Percentiles rank a stretch among this genome's conserved stretches.
Evolutionary conservation across 345 rosid genomes (phyloP).

Genomic region (Schrenkiella parvula): DNA sequence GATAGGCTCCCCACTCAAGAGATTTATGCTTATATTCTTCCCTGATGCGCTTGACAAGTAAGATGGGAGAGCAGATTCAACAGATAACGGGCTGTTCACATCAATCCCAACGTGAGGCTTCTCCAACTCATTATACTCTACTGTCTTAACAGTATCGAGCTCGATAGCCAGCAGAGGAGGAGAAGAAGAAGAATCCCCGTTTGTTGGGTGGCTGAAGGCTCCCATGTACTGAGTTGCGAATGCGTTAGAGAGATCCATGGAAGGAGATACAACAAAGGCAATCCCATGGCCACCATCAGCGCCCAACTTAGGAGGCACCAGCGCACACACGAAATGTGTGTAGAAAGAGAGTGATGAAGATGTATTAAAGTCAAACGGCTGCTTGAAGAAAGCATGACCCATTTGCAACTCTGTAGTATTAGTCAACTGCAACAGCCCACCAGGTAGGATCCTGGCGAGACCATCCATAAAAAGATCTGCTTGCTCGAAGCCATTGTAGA

Average conservation of each 20-base stretch:
- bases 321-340: conserved; percentile 39
- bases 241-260: conserved; percentile 17
- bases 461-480: conserved; percentile 32
- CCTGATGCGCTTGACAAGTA: not conserved
- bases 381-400: conserved; percentile 46
- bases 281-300: conserved; percentile 39
- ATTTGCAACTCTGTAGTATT: conserved; percentile 24
- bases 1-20: conserved; percentile 12
- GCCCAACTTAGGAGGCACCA: conserved; percentile 21
- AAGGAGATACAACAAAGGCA: conserved; percentile 29
- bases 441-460: conserved; percentile 28
- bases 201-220: conserved; percentile 30
- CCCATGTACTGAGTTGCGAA: conserved; percentile 29
- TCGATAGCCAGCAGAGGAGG: conserved; percentile 53
- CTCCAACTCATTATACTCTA: conserved; percentile 25
- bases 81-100: conserved; percentile 1
- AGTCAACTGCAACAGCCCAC: conserved; percentile 49
- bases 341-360: conserved; percentile 28
- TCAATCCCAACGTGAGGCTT: conserved; percentile 45
- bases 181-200: conserved; percentile 16
- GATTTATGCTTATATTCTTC: conserved; percentile 15
- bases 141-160: conserved; percentile 41
- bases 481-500: conserved; percentile 39
- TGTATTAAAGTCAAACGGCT: conserved; percentile 33
- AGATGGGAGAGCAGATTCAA: not conserved